A percentile compares a stretch with the other conserved stretches of the same genome.
Evolutionary conservation across 495 filamentous ascomycete genomes (phyloP).

Genomic region (Penicillium flavigenum): DNA sequence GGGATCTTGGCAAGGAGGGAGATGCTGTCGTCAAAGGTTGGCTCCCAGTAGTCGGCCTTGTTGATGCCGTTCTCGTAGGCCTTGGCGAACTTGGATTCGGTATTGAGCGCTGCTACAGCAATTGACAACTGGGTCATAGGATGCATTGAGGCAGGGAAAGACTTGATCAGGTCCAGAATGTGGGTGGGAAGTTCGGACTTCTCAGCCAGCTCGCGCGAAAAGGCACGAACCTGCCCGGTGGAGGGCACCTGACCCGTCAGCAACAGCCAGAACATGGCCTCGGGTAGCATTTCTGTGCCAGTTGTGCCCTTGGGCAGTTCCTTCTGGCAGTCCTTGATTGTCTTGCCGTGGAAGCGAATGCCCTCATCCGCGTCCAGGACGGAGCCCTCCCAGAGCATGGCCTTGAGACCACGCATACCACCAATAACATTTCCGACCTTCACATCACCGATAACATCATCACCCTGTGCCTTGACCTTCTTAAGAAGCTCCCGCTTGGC

Average conservation of each 20-base stretch:
- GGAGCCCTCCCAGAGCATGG: conserved; percentile 98
- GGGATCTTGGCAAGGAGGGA: conserved; percentile 93
- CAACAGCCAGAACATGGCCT: conserved; percentile 99
- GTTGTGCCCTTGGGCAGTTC: conserved; percentile 89
- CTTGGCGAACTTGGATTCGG: conserved; percentile 88
- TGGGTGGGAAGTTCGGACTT: conserved; percentile 81
- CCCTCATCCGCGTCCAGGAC: conserved; percentile 96
- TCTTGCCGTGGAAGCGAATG: conserved; percentile 96
- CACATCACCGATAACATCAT: conserved; percentile 83
- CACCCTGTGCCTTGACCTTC: conserved; percentile 82
- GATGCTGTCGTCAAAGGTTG: conserved; percentile 95
- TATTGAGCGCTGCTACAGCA: conserved; percentile 88
- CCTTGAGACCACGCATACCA: conserved; percentile 95
- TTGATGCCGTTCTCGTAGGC: conserved; percentile 84
- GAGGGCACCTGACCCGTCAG: conserved; percentile 90
- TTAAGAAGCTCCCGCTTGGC: conserved; percentile 89
- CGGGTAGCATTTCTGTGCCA: conserved; percentile 98
- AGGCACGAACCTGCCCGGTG: conserved; percentile 70
- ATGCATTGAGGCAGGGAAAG: conserved; percentile 84
- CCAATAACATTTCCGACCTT: conserved; percentile 93
- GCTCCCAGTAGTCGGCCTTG: conserved; percentile 98
- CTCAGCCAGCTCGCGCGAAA: conserved; percentile 84
- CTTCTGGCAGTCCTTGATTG: conserved; percentile 95
- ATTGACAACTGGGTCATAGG: conserved; percentile 98
- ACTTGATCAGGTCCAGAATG: conserved; percentile 83